Evolutionary conservation across 2,329 filamentous ascomycete genomes (phyloP).

Genomic region (Pochonia chlamydosporia): DNA sequence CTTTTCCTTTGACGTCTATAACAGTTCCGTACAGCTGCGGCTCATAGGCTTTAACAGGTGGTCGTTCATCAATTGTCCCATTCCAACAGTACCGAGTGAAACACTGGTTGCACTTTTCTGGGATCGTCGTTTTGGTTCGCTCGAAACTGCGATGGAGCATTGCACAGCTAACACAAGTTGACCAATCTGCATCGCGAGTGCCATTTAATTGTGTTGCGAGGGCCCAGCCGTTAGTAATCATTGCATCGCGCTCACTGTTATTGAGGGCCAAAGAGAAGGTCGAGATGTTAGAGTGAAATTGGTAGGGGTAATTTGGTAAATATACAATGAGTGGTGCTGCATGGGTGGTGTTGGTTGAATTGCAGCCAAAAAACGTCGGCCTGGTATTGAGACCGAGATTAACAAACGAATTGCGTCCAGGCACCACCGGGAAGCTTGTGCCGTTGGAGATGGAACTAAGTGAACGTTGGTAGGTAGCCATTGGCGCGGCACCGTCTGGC

Average conservation of each 20-base stretch:
- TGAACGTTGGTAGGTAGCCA: slow-evolving; percentile 51
- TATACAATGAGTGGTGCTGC: slow-evolving; percentile 73
- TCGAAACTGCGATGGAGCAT: slow-evolving; percentile 70
- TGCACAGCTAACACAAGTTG: slow-evolving; percentile 80
- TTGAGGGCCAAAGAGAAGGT: slow-evolving; percentile 67
- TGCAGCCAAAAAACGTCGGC: slow-evolving; percentile 60
- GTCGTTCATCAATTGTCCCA: slow-evolving; percentile 47
- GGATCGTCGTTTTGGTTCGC: slow-evolving; percentile 62
- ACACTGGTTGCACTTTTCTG: slow-evolving; percentile 67
- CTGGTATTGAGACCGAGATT: slow-evolving; percentile 51
- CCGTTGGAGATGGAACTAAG: slow-evolving; percentile 42
- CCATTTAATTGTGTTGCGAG: slow-evolving; percentile 77
- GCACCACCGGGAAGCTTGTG: slow-evolving; percentile 53
- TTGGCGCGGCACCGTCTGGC: slow-evolving; percentile 55
- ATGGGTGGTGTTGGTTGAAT: slow-evolving; percentile 47
- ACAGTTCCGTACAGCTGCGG: background rate
- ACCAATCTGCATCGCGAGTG: slow-evolving; percentile 69
- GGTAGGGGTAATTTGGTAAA: slow-evolving; percentile 71
- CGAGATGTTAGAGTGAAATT: slow-evolving; percentile 67
- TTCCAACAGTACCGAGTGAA: slow-evolving; percentile 90
- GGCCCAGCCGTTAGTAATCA: slow-evolving; percentile 86
- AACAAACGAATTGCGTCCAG: slow-evolving; percentile 48
- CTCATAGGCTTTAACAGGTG: background rate
- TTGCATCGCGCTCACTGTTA: slow-evolving; percentile 61
- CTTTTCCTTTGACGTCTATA: background rate